Percentiles rank a stretch among this genome's conserved stretches.
These are phyloP conservation scores for Trametes pubescens DNA, from an alignment of 1,284 basidiomycete genomes.

Conservation along the genomic window DNA sequence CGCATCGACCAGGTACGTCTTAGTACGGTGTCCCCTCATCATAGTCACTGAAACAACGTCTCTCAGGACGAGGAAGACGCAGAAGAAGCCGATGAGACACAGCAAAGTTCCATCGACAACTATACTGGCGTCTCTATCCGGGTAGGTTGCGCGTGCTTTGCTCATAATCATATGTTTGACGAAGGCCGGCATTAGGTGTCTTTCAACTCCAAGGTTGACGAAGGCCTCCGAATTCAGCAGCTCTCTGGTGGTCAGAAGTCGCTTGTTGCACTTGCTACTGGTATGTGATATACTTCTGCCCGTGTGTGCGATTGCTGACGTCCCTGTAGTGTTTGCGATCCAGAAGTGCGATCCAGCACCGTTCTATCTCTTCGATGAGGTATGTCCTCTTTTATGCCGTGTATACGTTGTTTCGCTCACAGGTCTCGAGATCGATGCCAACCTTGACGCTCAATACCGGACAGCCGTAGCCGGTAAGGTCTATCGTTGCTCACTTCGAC, in stretches of 20 bases:
- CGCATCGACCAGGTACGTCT: conserved; percentile 79
- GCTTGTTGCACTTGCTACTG: conserved; percentile 93
- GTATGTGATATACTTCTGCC: conserved; percentile 47
- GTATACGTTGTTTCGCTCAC: conserved; percentile 5
- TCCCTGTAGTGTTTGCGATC: conserved; percentile 89
- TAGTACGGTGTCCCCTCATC: neutral
- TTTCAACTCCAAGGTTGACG: conserved; percentile 98
- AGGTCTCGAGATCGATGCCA: conserved; percentile 85
- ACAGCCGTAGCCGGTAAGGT: conserved; percentile 91
- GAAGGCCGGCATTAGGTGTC: conserved; percentile 71
- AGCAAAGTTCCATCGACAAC: conserved; percentile 86
- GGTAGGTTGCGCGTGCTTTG: conserved; percentile 32
- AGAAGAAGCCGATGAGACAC: conserved; percentile 71
- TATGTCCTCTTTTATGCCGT: conserved; percentile 38
- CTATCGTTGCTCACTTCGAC: neutral
- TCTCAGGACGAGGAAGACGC: conserved; percentile 73
- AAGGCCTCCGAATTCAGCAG: conserved; percentile 96
- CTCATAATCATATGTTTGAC: neutral
- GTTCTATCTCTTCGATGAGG: conserved; percentile 99
- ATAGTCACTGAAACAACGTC: neutral
- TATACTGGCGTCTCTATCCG: conserved; percentile 98
- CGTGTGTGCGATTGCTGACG: neutral
- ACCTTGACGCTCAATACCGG: conserved; percentile 96
- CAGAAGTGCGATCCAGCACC: conserved; percentile 99
- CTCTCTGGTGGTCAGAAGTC: conserved; percentile 98